A percentile compares a stretch with the other conserved stretches of the same genome.
Conservation (phyloP, 345 rosid species). For the Aquilaria malaccensis region DNA sequence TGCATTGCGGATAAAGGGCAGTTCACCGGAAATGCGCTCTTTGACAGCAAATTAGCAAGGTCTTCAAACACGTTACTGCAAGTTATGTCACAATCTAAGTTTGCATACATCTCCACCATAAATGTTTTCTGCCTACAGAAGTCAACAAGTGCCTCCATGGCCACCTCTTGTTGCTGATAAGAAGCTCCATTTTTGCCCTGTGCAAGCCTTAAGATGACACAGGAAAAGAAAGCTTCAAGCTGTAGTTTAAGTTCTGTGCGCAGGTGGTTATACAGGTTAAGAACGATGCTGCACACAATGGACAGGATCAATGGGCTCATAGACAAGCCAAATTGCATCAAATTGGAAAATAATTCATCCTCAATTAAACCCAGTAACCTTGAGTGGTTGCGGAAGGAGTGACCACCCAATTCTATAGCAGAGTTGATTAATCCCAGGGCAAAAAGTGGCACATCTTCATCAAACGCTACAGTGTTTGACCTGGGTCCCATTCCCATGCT, state of each 20-base stretch:
- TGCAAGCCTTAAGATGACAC: conserved; percentile 94
- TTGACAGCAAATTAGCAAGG: conserved; percentile 85
- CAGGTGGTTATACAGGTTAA: conserved; percentile 86
- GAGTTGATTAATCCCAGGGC: conserved; percentile 94
- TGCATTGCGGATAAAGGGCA: conserved; percentile 97
- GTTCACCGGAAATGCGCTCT: conserved; percentile 97
- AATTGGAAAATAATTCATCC: conserved; percentile 89
- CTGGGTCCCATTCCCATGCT: conserved; percentile 66
- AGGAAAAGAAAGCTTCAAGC: conserved; percentile 98
- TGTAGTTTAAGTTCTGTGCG: conserved; percentile 84
- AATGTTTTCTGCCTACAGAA: conserved; percentile 95
- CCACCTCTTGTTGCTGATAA: conserved; percentile 98
- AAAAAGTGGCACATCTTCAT: conserved; percentile 96
- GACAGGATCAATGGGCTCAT: conserved; percentile 95
- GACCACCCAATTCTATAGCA: conserved; percentile 86
- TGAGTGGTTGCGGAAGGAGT: conserved; percentile 70
- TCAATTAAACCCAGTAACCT: conserved; percentile 83
- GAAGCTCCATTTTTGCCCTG: conserved; percentile 93
- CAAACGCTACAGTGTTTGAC: conserved; percentile 77
- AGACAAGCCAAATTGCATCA: conserved; percentile 96
- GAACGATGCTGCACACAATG: conserved; percentile 90
- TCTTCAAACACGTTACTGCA: conserved; percentile 98
- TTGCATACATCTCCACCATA: conserved; percentile 99
- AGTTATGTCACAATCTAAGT: conserved; percentile 97
- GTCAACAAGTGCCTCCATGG: conserved; percentile 99